phyloP scores from a whole-genome alignment of 371 early-diverging fungal species.

The Zopfochytrium polystomum region DNA sequence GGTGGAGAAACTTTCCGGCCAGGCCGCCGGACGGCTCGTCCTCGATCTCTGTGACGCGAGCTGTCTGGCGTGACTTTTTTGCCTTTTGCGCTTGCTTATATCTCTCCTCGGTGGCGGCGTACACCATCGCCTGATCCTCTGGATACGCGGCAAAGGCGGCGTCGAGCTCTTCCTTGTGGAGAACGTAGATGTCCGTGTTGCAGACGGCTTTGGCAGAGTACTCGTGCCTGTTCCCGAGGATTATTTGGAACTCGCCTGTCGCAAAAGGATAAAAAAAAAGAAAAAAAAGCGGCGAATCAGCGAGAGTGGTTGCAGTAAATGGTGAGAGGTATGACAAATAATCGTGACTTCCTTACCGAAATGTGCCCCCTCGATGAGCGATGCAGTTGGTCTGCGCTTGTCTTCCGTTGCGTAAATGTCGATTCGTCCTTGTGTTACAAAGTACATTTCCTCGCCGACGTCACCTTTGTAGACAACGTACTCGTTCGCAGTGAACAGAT shows the following conservation, averaged over 20 bases:
- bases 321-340: slow-evolving; percentile 1
- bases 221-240: slow-evolving; percentile 44
- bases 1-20: too few relatives aligned
- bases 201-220: slow-evolving; percentile 46
- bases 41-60: background rate
- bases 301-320: background rate
- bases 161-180: slow-evolving; percentile 39
- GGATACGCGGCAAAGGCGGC: slow-evolving; percentile 42
- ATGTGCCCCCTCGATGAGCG: slow-evolving; percentile 46
- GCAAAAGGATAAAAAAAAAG: background rate
- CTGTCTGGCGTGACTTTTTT: slow-evolving; percentile 18
- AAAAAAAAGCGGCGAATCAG: background rate
- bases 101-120: slow-evolving; percentile 29
- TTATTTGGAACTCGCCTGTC: slow-evolving; percentile 45
- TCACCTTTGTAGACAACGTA: slow-evolving; percentile 46
- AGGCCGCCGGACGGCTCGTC: too few relatives aligned
- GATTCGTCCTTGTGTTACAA: slow-evolving; percentile 50
- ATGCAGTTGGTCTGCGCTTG: slow-evolving; percentile 32
- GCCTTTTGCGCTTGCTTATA: slow-evolving; percentile 28
- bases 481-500: slow-evolving; percentile 48
- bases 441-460: slow-evolving; percentile 47
- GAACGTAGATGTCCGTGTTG: slow-evolving; percentile 52
- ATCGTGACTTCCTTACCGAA: slow-evolving; percentile 40
- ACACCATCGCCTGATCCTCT: slow-evolving; percentile 37
- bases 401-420: slow-evolving; percentile 43